Evolutionary conservation across 2,329 filamentous ascomycete genomes (phyloP), one percentile per base, ranked within the genome.

Genomic region (Cercospora beticola): DNA sequence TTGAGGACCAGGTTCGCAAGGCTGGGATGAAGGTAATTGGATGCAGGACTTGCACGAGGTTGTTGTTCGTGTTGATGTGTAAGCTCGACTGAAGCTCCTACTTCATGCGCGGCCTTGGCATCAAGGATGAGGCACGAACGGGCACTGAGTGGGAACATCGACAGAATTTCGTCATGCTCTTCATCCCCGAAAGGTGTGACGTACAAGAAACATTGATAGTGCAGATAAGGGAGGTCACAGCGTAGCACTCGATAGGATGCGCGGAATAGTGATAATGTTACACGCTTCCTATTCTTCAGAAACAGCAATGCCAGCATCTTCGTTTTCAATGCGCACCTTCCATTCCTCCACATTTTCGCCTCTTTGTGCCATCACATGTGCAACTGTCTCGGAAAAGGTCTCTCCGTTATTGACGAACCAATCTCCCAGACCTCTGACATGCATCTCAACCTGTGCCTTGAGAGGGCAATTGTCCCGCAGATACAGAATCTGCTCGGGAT

Each of bases 261-360:
- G 18, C 46, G 14, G 10, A 18, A 30, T 28, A 31, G 54, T 16
- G 26, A 30, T 18, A 2, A 58, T 28, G 5, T 28, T 26, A 52
- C 16, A 58, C 3, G 16, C 26, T 58, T 28, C 10, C 26, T 58
- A 70, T 54, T 73, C 73, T 16, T 76, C 74, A 30, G 64, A 52
- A 6, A 81, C 23, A 66, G 79, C 81, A 69, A 97, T 78, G 82
- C 97, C 71, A 87, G 92, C 73, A 87, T 92, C 81, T 82, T 96
- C 68, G 83, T 91, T 76, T 86, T 89, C 77, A 87, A 90, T 65
- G 84, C 90, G 70, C 81, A 88, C 57, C 85, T 88, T 76, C 88
- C 97, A 76, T 56, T 83, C 83, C 36, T 79, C 80, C 6, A 84
- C 76, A 71, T 87, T 82, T 57, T 84, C 82, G 0, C 86, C 86